Base-by-base conservation (phyloP, 2,329 filamentous ascomycete species). In the Rhexocercosporidium sp. region DNA sequence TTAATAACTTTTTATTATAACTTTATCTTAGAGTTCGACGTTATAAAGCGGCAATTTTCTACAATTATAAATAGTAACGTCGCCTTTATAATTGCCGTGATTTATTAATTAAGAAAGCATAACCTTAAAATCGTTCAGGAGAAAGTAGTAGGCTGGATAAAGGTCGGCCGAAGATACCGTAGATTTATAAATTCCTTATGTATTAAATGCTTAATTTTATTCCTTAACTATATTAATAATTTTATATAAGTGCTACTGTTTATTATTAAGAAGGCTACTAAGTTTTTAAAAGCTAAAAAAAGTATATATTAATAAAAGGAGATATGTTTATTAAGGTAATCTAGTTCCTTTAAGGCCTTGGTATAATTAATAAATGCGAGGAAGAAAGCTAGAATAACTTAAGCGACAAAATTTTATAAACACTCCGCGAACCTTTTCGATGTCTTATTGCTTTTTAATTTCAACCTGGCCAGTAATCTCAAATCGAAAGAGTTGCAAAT, bases 211-310 rank as follows among this genome's bases (percentile, higher is more conserved):
- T 46, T 66, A 56, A 66, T 66, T 63, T 47, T 66, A 8, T 63
- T 66, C 63, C 64, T 59, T 66, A 20, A 63, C 59, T 47, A 63
- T 46, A 62, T 31, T 62, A 66, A 59, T 22, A 18, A 66, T 29
- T 29, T 66, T 66, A 29, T 66, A 34, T 66, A 66, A 66, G 59
- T 66, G 16, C 20, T 66, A 57, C 59, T 66, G 54, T 51, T n/a
- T 66, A 18, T 39, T 63, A 47, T 62, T 31, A 22, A 31, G 49
- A 63, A 63, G 3, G 44, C 62, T 63, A 63, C 54, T 66, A 62
- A 66, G 27, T 62, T 27, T 62, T 57, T 62, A 57, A 66, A 66
- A 66, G 59, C 49, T 66, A 34, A 31, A 31, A 66, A 47, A 6
- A 66, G 27, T 66, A 66, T 63, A 31, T 31, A 31, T 31, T 31